Evolutionary conservation across 768 basidiomycete species (phyloP).

Genomic region (Exsudoporus frostii): DNA sequence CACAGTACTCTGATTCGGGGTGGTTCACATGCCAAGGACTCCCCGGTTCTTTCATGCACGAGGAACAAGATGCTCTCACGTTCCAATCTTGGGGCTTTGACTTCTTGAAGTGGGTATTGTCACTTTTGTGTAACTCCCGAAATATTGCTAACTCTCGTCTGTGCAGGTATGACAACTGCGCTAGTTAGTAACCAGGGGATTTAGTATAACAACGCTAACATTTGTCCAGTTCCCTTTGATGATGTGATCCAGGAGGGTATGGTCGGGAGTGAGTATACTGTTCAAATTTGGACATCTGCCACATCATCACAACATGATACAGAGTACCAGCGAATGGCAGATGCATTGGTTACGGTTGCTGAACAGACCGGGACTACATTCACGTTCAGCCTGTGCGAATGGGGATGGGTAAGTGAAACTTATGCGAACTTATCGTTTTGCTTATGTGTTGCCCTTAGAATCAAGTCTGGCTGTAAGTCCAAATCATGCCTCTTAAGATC

Average conservation of each 20-base stretch:
- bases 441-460: slow-evolving; percentile 33
- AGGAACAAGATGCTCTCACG: slow-evolving; percentile 54
- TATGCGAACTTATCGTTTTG: neutral
- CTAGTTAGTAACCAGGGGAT: slow-evolving; percentile 33
- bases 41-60: slow-evolving; percentile 61
- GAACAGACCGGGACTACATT: slow-evolving; percentile 48
- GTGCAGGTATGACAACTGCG: slow-evolving; percentile 57
- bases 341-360: slow-evolving; percentile 49
- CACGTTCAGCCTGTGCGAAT: slow-evolving; percentile 61
- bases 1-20: slow-evolving; percentile 62
- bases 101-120: slow-evolving; percentile 49
- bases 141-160: neutral
- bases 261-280: slow-evolving; percentile 42
- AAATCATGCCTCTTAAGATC: slow-evolving; percentile 20
- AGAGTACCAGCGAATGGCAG: slow-evolving; percentile 61
- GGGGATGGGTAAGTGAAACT: slow-evolving; percentile 52
- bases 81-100: slow-evolving; percentile 66
- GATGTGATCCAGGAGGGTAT: slow-evolving; percentile 51
- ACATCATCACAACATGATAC: slow-evolving; percentile 1
- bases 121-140: neutral
- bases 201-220: neutral
- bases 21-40: slow-evolving; percentile 63
- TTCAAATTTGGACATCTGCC: neutral
- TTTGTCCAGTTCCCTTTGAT: slow-evolving; percentile 50
- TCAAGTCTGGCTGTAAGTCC: slow-evolving; percentile 61